Conservation (phyloP, 805 yeast species). For the Kregervanrija fluxuum region DNA sequence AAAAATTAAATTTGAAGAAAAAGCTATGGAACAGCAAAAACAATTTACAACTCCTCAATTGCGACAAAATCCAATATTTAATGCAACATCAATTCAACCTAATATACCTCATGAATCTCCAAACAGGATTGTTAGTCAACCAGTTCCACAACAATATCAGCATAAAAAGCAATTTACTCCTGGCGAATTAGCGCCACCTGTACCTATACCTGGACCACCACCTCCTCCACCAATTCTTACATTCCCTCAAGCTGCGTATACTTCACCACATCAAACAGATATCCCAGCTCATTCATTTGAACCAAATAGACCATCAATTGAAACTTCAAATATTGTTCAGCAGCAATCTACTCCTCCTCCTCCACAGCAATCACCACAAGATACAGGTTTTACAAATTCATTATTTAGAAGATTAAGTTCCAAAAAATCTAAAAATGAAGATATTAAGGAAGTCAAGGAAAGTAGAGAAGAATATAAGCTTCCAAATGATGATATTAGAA, state of each 20-base stretch:
- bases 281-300: conserved; percentile 16
- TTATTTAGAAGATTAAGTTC: conserved; percentile 30
- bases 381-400: conserved; percentile 18
- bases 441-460: background rate
- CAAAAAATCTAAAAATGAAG: conserved; percentile 12
- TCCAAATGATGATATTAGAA: conserved; percentile 34
- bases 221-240: conserved; percentile 24
- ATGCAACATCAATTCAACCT: conserved; percentile 10
- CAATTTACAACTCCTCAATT: conserved; percentile 7
- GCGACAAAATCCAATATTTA: conserved; percentile 8
- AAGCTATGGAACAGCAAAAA: conserved; percentile 14
- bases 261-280: conserved; percentile 27
- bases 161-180: conserved; percentile 5
- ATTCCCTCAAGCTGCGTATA: conserved; percentile 37
- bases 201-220: conserved; percentile 29
- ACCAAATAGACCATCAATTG: conserved; percentile 8
- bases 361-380: conserved; percentile 10
- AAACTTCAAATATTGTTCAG: conserved; percentile 9
- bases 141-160: conserved; percentile 17
- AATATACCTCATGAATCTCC: conserved; percentile 11
- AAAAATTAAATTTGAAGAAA: conserved; percentile 45
- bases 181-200: conserved; percentile 10
- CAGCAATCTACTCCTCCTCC: conserved; percentile 15
- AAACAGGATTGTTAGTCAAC: conserved; percentile 20
- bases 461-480: background rate